These are phyloP conservation scores for Exophiala phaeomuriformis DNA, from an alignment of 2,329 filamentous ascomycete species.

Conservation along the genomic window DNA sequence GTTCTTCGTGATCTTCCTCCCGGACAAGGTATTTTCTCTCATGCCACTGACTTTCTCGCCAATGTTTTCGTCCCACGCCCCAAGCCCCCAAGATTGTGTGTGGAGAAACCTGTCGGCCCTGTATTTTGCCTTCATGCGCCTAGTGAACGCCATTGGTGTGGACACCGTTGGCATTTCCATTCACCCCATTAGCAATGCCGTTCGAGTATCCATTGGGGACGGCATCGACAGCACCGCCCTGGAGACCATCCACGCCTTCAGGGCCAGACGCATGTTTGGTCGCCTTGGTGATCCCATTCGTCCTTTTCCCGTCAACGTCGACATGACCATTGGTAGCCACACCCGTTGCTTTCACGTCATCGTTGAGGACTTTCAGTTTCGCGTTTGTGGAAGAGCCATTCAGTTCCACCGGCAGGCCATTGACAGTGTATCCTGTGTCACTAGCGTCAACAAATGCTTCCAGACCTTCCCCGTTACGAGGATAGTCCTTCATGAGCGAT, in stretches of 20 bases:
- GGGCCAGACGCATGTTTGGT: conserved; percentile 17
- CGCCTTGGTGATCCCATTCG: conserved; percentile 12
- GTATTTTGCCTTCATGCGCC: neutral
- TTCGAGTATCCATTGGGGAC: conserved; percentile 6
- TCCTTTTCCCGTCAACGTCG: conserved; percentile 1
- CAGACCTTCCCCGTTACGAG: conserved; percentile 57
- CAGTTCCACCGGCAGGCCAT: conserved; percentile 27
- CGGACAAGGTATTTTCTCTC: too few species aligned
- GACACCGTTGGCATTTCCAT: conserved; percentile 10
- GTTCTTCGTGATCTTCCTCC: too few species aligned
- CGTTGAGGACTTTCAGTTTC: conserved; percentile 25
- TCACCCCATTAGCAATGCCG: conserved; percentile 10
- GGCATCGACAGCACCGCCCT: conserved; percentile 11
- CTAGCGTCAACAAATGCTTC: conserved; percentile 63
- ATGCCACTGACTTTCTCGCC: too few species aligned
- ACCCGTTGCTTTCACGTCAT: conserved; percentile 7
- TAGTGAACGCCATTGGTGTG: neutral
- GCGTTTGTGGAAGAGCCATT: conserved; percentile 15
- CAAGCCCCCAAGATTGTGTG: too few species aligned
- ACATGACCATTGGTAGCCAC: conserved; percentile 9
- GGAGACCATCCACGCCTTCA: conserved; percentile 15
- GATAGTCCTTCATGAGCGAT: conserved; percentile 54
- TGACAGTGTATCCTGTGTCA: conserved; percentile 57
- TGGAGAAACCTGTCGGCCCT: too few species aligned
- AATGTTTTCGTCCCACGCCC: too few species aligned